These are phyloP conservation scores for Sporisorium graminicola DNA, from an alignment of 1,284 basidiomycete genomes.

Conservation along the genomic window DNA sequence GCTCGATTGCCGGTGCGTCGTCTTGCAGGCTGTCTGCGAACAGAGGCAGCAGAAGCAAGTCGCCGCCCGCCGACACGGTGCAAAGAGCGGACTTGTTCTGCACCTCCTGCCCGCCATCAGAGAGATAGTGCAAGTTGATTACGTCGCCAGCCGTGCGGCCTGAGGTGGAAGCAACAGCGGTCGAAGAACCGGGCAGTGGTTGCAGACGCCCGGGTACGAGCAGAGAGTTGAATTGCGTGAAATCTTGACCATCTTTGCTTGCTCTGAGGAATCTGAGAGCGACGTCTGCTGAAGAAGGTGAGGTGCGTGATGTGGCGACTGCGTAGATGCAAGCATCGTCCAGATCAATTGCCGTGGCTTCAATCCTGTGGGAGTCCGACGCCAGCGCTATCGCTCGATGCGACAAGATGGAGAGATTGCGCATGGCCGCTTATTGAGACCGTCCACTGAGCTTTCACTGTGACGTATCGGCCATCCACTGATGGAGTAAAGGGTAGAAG, in stretches of 20 bases:
- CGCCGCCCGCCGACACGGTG: constrained; percentile 61
- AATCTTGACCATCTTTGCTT: background rate
- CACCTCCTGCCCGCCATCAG: constrained; percentile 61
- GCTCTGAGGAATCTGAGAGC: constrained; percentile 27
- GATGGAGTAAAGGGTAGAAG: background rate
- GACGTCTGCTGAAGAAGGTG: constrained; percentile 30
- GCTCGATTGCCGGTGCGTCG: constrained; percentile 22
- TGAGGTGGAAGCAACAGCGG: constrained; percentile 18
- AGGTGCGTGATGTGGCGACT: constrained; percentile 36
- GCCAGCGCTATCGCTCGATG: constrained; percentile 36
- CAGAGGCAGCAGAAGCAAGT: constrained; percentile 60
- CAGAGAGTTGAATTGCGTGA: constrained; percentile 27
- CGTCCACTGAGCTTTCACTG: background rate
- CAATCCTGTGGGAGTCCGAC: constrained; percentile 21
- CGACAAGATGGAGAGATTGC: constrained; percentile 43
- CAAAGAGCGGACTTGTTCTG: constrained; percentile 58
- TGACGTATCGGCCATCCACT: background rate
- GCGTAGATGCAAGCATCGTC: constrained; percentile 47
- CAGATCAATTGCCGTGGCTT: constrained; percentile 37
- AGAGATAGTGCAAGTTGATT: constrained; percentile 55
- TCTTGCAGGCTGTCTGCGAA: constrained; percentile 8
- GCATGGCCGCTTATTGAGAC: constrained; percentile 18
- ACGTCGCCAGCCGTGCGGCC: constrained; percentile 30
- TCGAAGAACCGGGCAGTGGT: constrained; percentile 32
- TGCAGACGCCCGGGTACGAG: constrained; percentile 31